A percentile compares a stretch with the other conserved stretches of the same genome.
Evolutionary conservation across 2,329 filamentous ascomycete species (phyloP).

Genomic region (Penicillium sp.): DNA sequence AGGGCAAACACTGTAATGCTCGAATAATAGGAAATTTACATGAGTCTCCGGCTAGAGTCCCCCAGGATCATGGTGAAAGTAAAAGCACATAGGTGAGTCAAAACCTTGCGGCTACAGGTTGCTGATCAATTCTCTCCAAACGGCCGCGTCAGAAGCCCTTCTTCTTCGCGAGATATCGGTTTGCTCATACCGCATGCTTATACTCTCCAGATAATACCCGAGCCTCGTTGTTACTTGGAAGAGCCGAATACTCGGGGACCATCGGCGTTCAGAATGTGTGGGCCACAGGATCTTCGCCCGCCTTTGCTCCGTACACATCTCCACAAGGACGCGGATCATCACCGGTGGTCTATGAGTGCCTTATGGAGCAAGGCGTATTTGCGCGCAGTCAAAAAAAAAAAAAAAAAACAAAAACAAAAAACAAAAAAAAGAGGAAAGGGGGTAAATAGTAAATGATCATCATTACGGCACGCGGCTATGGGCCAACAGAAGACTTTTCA

Average conservation of each 20-base stretch:
- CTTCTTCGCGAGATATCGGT: too few species aligned
- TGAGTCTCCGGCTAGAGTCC: neutral
- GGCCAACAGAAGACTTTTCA: neutral
- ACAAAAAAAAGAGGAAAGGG: neutral
- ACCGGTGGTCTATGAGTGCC: neutral
- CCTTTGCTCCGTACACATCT: neutral
- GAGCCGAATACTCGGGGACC: neutral
- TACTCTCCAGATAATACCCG: neutral
- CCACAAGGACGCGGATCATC: neutral
- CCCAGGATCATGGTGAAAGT: neutral
- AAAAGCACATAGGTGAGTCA: neutral
- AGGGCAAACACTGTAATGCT: neutral
- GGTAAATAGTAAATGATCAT: neutral
- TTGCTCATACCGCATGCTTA: neutral
- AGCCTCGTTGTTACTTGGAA: neutral
- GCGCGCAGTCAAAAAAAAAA: too few species aligned
- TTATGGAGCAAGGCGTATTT: neutral
- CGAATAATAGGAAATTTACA: neutral
- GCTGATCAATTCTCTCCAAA: neutral
- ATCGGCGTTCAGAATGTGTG: neutral
- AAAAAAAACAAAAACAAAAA: too few species aligned
- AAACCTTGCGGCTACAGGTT: neutral
- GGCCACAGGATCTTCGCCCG: neutral
- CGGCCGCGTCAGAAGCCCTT: neutral
- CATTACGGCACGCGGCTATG: neutral